phyloP scores from a whole-genome alignment of 352 stramenopile species.

The Phytophthora macrochlamydospora region DNA sequence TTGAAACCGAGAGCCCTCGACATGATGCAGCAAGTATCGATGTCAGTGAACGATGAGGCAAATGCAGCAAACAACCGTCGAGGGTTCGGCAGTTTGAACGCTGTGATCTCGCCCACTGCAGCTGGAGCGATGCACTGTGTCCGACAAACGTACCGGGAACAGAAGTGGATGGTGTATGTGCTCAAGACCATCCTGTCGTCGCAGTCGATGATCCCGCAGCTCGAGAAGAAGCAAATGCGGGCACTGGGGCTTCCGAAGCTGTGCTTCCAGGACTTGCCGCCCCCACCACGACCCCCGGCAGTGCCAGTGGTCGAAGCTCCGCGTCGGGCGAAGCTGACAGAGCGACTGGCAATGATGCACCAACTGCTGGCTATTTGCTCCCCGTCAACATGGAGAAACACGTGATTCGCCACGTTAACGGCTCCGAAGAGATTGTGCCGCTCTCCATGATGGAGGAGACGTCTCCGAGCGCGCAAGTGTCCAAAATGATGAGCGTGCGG shows the following conservation, averaged over 20 bases:
- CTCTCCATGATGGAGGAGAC: conserved; percentile 10
- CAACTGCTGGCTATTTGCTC: conserved; percentile 48
- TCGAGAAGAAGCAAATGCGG: conserved; percentile 76
- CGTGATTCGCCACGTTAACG: conserved; percentile 27
- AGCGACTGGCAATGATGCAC: not conserved
- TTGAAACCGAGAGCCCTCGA: not conserved
- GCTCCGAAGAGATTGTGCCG: conserved; percentile 28
- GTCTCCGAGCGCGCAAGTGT: conserved; percentile 14
- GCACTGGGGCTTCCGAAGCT: conserved; percentile 54
- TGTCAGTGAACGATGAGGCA: not conserved
- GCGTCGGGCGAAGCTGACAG: conserved; percentile 15
- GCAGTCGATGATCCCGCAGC: conserved; percentile 57
- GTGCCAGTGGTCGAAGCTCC: conserved; percentile 21
- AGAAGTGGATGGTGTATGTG: conserved; percentile 75
- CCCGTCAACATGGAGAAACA: conserved; percentile 61
- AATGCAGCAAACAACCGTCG: not conserved
- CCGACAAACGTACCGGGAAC: conserved; percentile 58
- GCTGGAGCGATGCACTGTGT: conserved; percentile 50
- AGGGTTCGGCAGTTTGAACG: conserved; percentile 3
- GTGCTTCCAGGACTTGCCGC: conserved; percentile 46
- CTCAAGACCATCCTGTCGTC: conserved; percentile 75
- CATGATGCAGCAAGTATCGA: not conserved
- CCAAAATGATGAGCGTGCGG: conserved; percentile 3
- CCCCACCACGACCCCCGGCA: conserved; percentile 7
- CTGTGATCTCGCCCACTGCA: not conserved